A percentile compares a stretch with the other conserved stretches of the same genome.
Evolutionary conservation across 441 rosid genomes (phyloP).

Genomic region (Pelargonium cotyledonis): DNA sequence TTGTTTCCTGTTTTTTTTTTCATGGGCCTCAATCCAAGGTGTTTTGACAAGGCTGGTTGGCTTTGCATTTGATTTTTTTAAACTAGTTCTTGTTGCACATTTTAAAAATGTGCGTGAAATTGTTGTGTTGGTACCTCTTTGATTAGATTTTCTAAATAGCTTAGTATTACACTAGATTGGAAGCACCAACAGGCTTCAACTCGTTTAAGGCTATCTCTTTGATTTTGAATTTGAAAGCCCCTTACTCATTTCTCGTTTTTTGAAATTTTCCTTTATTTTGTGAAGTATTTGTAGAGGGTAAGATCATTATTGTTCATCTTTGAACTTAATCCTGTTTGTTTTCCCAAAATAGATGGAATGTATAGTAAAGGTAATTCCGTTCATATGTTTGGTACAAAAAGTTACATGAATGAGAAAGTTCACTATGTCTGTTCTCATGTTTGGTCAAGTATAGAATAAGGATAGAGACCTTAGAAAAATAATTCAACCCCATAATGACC

Average conservation of each 20-base stretch:
- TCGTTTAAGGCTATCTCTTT: neutral
- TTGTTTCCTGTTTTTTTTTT: too few relatives aligned
- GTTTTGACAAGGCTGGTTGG: too few relatives aligned
- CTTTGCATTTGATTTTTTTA: too few relatives aligned
- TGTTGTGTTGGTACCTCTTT: neutral
- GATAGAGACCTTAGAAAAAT: neutral
- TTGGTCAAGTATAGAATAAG: neutral
- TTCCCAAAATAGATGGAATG: neutral
- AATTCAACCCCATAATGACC: neutral
- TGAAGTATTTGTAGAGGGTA: neutral
- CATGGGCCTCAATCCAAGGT: too few relatives aligned
- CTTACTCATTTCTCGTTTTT: neutral
- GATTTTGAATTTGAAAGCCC: neutral
- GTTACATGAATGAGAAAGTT: neutral
- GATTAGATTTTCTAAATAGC: neutral
- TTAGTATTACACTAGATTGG: neutral
- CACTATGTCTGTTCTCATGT: constrained; percentile 1
- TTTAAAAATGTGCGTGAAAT: neutral
- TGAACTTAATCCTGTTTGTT: neutral
- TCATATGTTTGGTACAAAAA: neutral
- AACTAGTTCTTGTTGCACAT: neutral
- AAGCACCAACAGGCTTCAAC: neutral
- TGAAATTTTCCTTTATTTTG: neutral
- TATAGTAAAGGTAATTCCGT: neutral
- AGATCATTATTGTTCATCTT: neutral